Evolutionary conservation across 257 asterid species (phyloP).

Genomic region (Solanum chilense): DNA sequence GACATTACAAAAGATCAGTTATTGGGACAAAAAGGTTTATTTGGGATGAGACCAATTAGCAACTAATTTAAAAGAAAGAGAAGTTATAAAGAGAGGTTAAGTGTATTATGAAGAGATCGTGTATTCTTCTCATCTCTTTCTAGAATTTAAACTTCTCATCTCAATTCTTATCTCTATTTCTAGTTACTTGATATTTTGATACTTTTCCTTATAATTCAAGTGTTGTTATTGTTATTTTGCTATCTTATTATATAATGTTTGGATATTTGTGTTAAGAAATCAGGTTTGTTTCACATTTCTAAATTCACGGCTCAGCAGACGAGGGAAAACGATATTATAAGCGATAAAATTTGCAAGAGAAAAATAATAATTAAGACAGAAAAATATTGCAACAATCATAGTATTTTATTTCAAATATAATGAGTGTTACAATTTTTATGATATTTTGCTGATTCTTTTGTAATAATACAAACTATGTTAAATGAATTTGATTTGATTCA

Average conservation of each 20-base stretch:
- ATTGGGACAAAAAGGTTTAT: neutral
- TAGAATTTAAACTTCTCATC: no score
- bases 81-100: neutral
- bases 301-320: neutral
- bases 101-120: no score
- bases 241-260: no score
- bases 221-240: no score
- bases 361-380: neutral
- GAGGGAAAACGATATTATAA: neutral
- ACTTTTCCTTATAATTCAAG: no score
- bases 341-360: neutral
- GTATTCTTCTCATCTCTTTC: no score
- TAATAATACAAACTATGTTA: neutral
- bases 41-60: neutral
- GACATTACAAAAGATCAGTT: no score
- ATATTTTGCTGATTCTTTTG: neutral
- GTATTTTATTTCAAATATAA: neutral
- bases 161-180: no score
- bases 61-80: neutral
- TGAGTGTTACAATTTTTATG: neutral
- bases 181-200: no score
- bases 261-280: no score
- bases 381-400: neutral
- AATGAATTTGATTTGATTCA: neutral
- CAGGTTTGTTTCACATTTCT: neutral